Evolutionary conservation across 495 filamentous ascomycete species (phyloP).

Genomic region (Penicillium manginii): DNA sequence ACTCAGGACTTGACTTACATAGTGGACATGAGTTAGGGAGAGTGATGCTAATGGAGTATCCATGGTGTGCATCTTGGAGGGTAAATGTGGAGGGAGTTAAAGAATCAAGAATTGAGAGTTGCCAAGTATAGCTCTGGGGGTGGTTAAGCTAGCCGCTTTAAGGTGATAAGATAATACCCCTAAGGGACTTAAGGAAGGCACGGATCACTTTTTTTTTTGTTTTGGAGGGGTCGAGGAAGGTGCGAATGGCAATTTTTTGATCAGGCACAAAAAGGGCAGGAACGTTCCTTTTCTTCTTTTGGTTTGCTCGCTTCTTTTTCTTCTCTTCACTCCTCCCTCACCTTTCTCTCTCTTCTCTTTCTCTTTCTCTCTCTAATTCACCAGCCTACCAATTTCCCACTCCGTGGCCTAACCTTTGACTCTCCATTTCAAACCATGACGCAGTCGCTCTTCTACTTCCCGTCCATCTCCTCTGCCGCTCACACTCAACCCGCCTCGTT

Average conservation of each 20-base stretch:
- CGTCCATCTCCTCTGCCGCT: conserved; percentile 26
- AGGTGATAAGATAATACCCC: not conserved
- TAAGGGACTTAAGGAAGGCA: too few relatives aligned
- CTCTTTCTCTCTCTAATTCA: not conserved
- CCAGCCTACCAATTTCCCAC: not conserved
- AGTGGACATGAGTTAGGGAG: conserved; percentile 94
- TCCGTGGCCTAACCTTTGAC: conserved; percentile 5
- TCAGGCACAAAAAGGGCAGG: conserved; percentile 26
- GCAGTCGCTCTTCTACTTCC: conserved; percentile 33
- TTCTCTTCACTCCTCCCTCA: conserved; percentile 19
- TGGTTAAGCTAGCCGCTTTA: not conserved
- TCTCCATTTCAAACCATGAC: conserved; percentile 45
- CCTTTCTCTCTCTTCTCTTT: conserved; percentile 8
- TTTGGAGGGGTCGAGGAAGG: not conserved
- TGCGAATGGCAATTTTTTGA: not conserved
- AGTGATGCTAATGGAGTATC: conserved; percentile 81
- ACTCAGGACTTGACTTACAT: conserved; percentile 58
- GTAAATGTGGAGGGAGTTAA: not conserved
- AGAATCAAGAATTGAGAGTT: conserved; percentile 2
- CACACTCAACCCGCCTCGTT: conserved; percentile 21
- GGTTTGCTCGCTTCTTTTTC: not conserved
- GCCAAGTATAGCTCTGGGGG: not conserved
- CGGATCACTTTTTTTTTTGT: conserved; percentile 1
- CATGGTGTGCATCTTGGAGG: conserved; percentile 16
- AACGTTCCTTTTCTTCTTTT: conserved; percentile 14